These are phyloP conservation scores for Kwoniella dejecticola DNA, from an alignment of 768 basidiomycete genomes.

Conservation along the genomic window DNA sequence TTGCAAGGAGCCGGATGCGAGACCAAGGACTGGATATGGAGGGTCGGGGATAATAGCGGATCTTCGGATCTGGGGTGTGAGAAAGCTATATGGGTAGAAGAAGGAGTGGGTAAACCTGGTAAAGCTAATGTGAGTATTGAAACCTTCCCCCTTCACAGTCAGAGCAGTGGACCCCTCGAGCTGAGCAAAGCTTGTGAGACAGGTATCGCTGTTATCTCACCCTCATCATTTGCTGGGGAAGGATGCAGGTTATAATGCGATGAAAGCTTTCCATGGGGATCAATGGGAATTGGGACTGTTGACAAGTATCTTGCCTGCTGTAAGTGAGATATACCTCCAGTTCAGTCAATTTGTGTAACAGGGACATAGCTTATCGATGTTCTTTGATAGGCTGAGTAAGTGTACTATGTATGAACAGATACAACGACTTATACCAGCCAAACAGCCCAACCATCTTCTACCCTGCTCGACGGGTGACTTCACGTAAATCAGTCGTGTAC, in stretches of 20 bases:
- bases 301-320: conserved; percentile 23
- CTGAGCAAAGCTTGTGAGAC: no score
- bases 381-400: conserved; percentile 1
- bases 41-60: conserved; percentile 13
- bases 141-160: background rate
- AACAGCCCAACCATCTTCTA: conserved; percentile 16
- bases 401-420: no score
- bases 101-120: background rate
- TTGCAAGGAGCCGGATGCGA: conserved; percentile 10
- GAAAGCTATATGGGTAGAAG: conserved; percentile 8
- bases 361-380: background rate
- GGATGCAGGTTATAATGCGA: background rate
- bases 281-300: conserved; percentile 17
- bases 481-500: conserved; percentile 15
- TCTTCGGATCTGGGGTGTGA: conserved; percentile 4
- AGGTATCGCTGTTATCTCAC: conserved; percentile 18
- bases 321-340: conserved; percentile 11
- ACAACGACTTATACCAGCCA: background rate
- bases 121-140: conserved; percentile 9
- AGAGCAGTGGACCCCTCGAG: background rate
- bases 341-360: no score
- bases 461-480: background rate
- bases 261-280: conserved; percentile 2
- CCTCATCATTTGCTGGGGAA: conserved; percentile 20
- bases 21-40: conserved; percentile 25